Evolutionary conservation across 192 early-diverging fungal species (phyloP), one percentile per base, ranked within the genome.

Genomic region (Funneliformis mosseae): DNA sequence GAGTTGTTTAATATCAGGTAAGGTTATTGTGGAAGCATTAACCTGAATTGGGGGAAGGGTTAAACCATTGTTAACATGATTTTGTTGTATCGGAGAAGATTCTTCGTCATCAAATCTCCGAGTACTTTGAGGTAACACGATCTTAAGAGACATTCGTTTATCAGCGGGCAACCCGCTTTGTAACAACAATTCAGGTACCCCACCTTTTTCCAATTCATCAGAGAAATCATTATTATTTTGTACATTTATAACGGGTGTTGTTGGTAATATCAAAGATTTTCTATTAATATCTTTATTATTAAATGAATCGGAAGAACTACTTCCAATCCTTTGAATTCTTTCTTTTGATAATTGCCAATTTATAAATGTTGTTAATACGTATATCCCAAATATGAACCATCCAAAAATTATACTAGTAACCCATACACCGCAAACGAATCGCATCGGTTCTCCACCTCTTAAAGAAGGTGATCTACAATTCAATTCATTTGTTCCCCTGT

Each of bases 381-480:
- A 66, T 33, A 14, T 27, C 28, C 23, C 28, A 28, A 66, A 66
- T 33, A 66, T 66, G 14, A 66, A 14, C 63, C 63, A 66, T 33
- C 63, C 63, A 10, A 66, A 66, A 66, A 66, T 66, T 28, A 66
- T 14, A 21, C 63, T 66, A 28, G 63, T 66, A 14, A 66, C 63
- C 63, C 63, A 66, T 66, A 66, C 3, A 66, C 21, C 27, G 5
- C 63, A 66, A n/a, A 66, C 27, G 21, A 66, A 66, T 66, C 27
- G 27, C 21, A 14, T 14, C 23, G 23, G 23, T 28, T 23, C 27
- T 27, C 10, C 3, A 4, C 21, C 9, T 14, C 5, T 25, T 9
- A 66, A 10, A 21, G 23, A 14, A 66, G 12, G 25, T 33, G 63
- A 66, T 66, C 14, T 33, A 66, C 63, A 66, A 66, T 66, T 66